Percentiles rank a stretch among this genome's conserved stretches.
Conservation (phyloP, 345 rosid species). For the Limnanthes douglasii region DNA sequence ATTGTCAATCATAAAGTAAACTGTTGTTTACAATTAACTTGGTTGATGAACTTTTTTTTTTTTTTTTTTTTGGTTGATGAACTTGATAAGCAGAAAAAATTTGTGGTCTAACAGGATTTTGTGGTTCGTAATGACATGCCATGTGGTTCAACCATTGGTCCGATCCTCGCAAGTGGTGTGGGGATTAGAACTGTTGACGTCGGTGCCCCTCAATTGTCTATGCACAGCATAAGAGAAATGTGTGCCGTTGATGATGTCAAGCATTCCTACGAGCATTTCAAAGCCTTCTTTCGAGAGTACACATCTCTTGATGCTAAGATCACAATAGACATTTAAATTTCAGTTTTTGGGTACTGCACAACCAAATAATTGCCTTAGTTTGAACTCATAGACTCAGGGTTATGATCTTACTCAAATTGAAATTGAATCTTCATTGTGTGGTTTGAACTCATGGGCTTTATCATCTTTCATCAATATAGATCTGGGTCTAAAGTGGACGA, state of each 20-base stretch:
- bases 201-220: slow-evolving; percentile 90
- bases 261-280: slow-evolving; percentile 79
- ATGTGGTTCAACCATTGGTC: slow-evolving; percentile 97
- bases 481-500: too few relatives aligned
- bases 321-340: slow-evolving; percentile 38
- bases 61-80: neutral
- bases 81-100: too few relatives aligned
- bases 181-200: slow-evolving; percentile 94
- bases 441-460: too few relatives aligned
- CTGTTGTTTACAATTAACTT: too few relatives aligned
- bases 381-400: too few relatives aligned
- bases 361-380: too few relatives aligned
- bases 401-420: too few relatives aligned
- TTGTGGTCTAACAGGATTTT: slow-evolving; percentile 65
- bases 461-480: too few relatives aligned
- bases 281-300: slow-evolving; percentile 67
- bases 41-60: neutral
- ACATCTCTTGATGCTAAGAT: slow-evolving; percentile 55
- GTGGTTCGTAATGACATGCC: slow-evolving; percentile 93
- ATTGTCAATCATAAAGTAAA: neutral
- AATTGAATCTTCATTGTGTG: too few relatives aligned
- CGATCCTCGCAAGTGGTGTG: slow-evolving; percentile 83
- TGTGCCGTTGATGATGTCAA: slow-evolving; percentile 77
- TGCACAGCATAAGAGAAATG: slow-evolving; percentile 98
- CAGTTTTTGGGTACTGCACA: too few relatives aligned